A percentile compares a stretch with the other conserved stretches of the same genome.
phyloP scores from a whole-genome alignment of 805 yeast genomes.

The Candida oleophila region DNA sequence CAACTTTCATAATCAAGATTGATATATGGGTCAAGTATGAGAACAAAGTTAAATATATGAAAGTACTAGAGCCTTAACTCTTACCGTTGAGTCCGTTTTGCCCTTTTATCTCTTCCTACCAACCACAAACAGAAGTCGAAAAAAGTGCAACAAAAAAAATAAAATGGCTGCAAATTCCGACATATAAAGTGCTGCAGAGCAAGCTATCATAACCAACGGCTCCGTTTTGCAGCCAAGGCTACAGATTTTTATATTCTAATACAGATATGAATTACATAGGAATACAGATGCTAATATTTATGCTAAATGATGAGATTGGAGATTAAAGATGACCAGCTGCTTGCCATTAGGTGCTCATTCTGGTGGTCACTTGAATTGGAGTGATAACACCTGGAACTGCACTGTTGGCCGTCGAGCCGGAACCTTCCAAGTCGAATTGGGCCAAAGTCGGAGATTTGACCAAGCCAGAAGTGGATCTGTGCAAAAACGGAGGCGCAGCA shows the following conservation, averaged over 20 bases:
- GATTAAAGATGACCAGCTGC: not conserved
- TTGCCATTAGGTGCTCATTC: constrained; percentile 31
- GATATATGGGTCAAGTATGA: too few species aligned
- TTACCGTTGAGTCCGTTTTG: not conserved
- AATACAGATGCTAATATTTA: not conserved
- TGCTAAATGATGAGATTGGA: not conserved
- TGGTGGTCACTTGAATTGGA: constrained; percentile 42
- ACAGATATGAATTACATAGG: not conserved
- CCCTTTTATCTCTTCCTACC: not conserved
- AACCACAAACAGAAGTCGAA: not conserved
- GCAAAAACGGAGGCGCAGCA: constrained; percentile 1
- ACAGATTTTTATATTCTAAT: not conserved
- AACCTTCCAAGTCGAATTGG: constrained; percentile 2
- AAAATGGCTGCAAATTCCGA: constrained; percentile 3
- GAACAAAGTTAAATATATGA: too few species aligned
- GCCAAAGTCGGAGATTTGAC: constrained; percentile 3
- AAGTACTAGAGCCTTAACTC: too few species aligned
- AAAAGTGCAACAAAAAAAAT: too few species aligned
- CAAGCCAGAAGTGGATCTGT: constrained; percentile 5
- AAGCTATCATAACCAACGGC: too few species aligned
- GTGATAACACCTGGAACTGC: constrained; percentile 40
- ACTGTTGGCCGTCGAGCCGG: constrained; percentile 14
- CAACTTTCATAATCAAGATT: not conserved
- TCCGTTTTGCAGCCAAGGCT: not conserved
- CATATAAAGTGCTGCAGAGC: not conserved